phyloP scores from a whole-genome alignment of 148 eudicot species.

The Vaccinium corymbosum region DNA sequence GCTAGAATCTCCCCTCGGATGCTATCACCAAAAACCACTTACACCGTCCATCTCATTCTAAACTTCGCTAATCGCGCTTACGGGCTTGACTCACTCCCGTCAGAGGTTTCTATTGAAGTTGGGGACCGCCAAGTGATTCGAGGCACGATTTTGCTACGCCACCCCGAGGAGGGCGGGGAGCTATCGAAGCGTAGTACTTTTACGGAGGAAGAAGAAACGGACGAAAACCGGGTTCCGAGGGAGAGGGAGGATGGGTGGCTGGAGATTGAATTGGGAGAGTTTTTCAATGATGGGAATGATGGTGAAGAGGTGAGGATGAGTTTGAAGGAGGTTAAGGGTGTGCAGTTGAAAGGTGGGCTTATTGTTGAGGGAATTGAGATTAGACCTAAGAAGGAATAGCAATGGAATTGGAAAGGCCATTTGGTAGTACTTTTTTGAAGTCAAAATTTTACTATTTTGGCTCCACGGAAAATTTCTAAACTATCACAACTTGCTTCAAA shows the following conservation, averaged over 20 bases:
- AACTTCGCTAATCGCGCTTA: constrained; percentile 42
- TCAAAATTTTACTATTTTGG: too few relatives aligned
- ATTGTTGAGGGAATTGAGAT: constrained; percentile 67
- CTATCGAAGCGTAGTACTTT: constrained; percentile 11
- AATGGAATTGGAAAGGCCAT: not conserved
- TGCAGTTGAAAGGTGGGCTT: constrained; percentile 76
- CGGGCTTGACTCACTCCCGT: constrained; percentile 49
- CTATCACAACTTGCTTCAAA: too few relatives aligned
- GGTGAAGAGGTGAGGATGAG: constrained; percentile 47
- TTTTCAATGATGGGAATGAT: constrained; percentile 31
- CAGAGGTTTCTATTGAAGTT: constrained; percentile 40
- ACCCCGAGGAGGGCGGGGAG: not conserved
- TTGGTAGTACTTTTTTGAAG: too few relatives aligned
- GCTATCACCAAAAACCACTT: constrained; percentile 48
- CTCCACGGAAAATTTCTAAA: too few relatives aligned
- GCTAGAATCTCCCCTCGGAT: constrained; percentile 23
- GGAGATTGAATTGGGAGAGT: constrained; percentile 68
- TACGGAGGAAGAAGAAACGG: not conserved
- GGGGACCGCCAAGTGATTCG: constrained; percentile 18
- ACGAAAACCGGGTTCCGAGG: constrained; percentile 5
- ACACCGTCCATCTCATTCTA: constrained; percentile 45
- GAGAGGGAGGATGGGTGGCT: constrained; percentile 61
- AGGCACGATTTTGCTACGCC: constrained; percentile 22
- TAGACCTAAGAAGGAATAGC: constrained; percentile 35
- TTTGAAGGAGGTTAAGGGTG: constrained; percentile 58